Evolutionary conservation across 2,329 filamentous ascomycete species (phyloP), one percentile per base, ranked within the genome.

Genomic region (Cryphonectria japonica): DNA sequence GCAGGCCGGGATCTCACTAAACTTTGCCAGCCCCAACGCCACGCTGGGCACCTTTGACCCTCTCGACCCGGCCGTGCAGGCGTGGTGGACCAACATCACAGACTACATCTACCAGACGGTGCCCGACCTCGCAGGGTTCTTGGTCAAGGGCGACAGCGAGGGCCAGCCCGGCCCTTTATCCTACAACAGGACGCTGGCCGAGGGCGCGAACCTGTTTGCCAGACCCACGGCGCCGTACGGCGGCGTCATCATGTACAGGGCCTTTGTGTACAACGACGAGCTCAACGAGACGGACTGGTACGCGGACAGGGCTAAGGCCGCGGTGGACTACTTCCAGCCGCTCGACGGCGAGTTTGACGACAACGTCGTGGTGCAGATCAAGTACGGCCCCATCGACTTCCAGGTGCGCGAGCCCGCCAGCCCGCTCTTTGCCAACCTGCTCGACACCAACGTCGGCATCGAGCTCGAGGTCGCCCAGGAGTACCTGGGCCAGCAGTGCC

Each of bases 381-480:
- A 93, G 78, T 92, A 91, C 73, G 91, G 91, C 0, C 90, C 91
- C 0, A 93, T 93, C 71, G 91, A 93, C 76, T 93, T 93, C 78
- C 91, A 93, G 75, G 89, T 92, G 14, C 86, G 91, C 50, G 91
- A 93, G 77, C 88, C 91, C 1, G 80, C 85, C 1, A 91, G 88
- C 4, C 91, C 91, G 0, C 80, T 93, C 0, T 92, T 93, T 73
- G 85, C 85, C 0, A 80, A 85, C 66, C 76, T 87, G 19, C 75
- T 72, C 7, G 74, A 84, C 60, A 87, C 85, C 0, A 78, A 76
- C 32, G 78, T 79, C 14, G 88, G 88, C 0, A 88, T 93, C 52
- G 91, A 93, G 77, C 82, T 93, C 1, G 85, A 92, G 76, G 84
- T 93, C 26, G 85, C 86, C 0, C 91, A 92, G 75, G 91, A 93